Evolutionary conservation across 169 alveolate species (phyloP), one percentile per base, ranked within the genome.

Genomic region (Besnoitia besnoiti): DNA sequence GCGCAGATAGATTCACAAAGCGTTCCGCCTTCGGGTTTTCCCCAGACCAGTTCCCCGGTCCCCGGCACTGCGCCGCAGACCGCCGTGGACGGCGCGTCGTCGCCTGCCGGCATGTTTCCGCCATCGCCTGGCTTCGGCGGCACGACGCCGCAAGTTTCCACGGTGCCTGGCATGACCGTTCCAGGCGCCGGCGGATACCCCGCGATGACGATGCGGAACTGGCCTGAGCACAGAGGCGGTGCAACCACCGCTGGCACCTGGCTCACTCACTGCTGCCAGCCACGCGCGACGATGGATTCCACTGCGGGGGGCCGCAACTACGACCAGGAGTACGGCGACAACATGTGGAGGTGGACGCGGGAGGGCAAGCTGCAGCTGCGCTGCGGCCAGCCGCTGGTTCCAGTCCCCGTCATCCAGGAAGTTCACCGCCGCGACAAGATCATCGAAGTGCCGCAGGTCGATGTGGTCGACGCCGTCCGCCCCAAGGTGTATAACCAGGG

Each of bases 351-450:
- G n/a, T 95, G 97, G 97, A 94, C 96, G 0, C 61, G 93, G 55
- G 96, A 94, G 24, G 97, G 97, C 27, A 95, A 94, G 91, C 94
- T 95, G 91, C 94, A 95, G 80, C 61, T 95, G 87, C 80, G 85
- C 46, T 95, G 97, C 75, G 94, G 94, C 73, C 97, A 95, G 77
- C 98, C 98, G 42, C 85, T 96, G 84, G 96, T 96, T 47, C 97
- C 98, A 73, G 98, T 96, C 75, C 97, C 98, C 4, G 97, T 96
- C 47, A 96, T 96, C n/a, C 98, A 96, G 89, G 97, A 95, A 90
- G 95, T 96, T 30, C 96, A 96, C 89, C 93, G 98, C 62, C 95
- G 98, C 91, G 98, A 96, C 89, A 95, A 96, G 89, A 95, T 96
- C 90, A 96, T 96, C 50, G 97, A 96, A 89, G 96, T 96, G 82